Base-by-base conservation (phyloP, 2,329 filamentous ascomycete genomes). In the Penicillium thymicola region DNA sequence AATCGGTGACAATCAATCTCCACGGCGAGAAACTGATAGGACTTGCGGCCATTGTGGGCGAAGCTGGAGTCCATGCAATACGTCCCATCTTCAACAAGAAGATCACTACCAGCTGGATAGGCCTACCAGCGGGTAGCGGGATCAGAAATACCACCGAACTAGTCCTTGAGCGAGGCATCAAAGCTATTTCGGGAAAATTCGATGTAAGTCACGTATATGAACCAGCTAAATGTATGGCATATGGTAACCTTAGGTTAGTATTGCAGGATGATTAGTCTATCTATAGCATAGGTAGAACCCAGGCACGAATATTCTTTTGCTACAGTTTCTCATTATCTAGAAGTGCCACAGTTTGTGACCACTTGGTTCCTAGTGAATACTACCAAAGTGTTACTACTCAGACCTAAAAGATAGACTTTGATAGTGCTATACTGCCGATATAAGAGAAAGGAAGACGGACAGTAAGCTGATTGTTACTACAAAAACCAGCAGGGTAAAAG, bases 251-350 rank as follows among this genome's bases (percentile, higher is more conserved):
- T 30, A 6, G 23, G 14, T 34, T 30, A 57, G 48, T 34, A 52
- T 28, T 56, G 42, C 23, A 56, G 52, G 27, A 46, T 56, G 54
- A 28, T 52, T 18, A n/a, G 8, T 32, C 49, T 52, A 40, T 52
- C 41, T 37, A 51, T 56, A 41, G 36, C 48, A 52, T 56, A 27
- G 30, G 46, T 56, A 27, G 30, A 45, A 16, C 9, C 27, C 5
- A 34, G 25, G 16, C 1, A 42, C 3, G 11, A 16, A 14, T 5
- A 4, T 21, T 8, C 34, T 36, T 21, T 21, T 21, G 21, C 21
- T 21, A 21, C 21, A 21, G 2, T 21, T 21, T 21, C 21, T 21
- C 21, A 21, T 21, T 21, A 21, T 21, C 2, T 21, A 21, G 21
- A 16, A 37, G 18, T 37, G 4, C 16, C 16, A 37, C 34, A 8